A percentile compares a stretch with the other conserved stretches of the same genome.
These are phyloP conservation scores for Boletus pseudo-olivaceus DNA, from an alignment of 768 basidiomycete genomes.

Conservation along the genomic window DNA sequence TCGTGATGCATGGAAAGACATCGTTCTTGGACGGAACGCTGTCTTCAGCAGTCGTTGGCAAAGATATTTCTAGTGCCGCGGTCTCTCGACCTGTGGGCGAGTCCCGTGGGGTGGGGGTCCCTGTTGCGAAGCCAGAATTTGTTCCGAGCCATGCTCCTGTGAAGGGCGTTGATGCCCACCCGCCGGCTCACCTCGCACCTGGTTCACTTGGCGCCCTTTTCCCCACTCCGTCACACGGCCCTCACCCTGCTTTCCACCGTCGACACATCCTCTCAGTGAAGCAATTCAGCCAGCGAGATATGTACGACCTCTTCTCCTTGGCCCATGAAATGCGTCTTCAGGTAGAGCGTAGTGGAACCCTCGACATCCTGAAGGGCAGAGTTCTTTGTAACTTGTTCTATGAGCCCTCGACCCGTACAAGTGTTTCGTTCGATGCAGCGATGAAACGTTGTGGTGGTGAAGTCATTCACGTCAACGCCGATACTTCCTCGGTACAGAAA, in stretches of 20 bases:
- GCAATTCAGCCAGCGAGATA: constrained; percentile 84
- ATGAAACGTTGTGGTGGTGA: constrained; percentile 98
- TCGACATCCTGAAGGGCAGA: constrained; percentile 88
- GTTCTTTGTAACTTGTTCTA: constrained; percentile 93
- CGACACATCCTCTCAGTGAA: constrained; percentile 93
- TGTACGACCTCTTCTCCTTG: constrained; percentile 90
- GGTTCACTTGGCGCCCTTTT: constrained; percentile 13
- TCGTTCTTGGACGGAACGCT: constrained; percentile 83
- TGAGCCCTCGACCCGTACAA: constrained; percentile 95
- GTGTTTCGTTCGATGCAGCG: constrained; percentile 93
- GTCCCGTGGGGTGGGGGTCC: constrained; percentile 18
- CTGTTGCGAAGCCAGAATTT: constrained; percentile 26
- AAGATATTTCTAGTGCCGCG: constrained; percentile 66
- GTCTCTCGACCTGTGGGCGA: constrained; percentile 41
- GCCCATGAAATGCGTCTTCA: constrained; percentile 97
- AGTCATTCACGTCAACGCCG: constrained; percentile 80
- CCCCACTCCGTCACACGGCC: constrained; percentile 27
- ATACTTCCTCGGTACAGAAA: constrained; percentile 85
- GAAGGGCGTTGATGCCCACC: constrained; percentile 29
- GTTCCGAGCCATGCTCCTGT: constrained; percentile 29
- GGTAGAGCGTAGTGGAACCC: constrained; percentile 84
- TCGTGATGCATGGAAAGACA: constrained; percentile 86
- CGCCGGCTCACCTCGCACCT: constrained; percentile 8
- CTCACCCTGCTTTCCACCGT: constrained; percentile 87
- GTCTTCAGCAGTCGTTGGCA: constrained; percentile 56